Evolutionary conservation across 805 yeast species (phyloP).

Genomic region (Wickerhamomyces kurtzmanii): DNA sequence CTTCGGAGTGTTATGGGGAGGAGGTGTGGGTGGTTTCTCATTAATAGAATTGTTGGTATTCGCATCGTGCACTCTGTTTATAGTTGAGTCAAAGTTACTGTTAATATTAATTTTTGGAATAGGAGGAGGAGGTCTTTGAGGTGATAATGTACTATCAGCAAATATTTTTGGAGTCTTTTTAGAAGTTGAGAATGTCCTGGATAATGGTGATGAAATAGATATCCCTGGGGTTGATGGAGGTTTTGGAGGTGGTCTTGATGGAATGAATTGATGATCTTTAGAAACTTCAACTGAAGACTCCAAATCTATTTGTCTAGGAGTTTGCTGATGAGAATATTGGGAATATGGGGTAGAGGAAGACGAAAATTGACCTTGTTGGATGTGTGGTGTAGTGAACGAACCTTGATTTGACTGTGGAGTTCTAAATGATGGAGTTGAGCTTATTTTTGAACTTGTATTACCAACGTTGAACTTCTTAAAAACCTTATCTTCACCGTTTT

Average conservation of each 20-base stretch:
- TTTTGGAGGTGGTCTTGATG: slow-evolving; percentile 61
- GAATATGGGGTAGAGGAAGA: slow-evolving; percentile 18
- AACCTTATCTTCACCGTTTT: slow-evolving; percentile 29
- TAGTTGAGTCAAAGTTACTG: slow-evolving; percentile 1
- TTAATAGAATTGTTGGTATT: too few relatives aligned
- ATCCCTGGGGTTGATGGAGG: slow-evolving; percentile 29
- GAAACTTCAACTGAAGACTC: slow-evolving; percentile 5
- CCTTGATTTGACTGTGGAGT: slow-evolving; percentile 15
- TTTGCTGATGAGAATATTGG: slow-evolving; percentile 10
- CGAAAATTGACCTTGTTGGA: slow-evolving; percentile 9
- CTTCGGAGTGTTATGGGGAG: not conserved
- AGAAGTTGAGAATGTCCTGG: slow-evolving; percentile 11
- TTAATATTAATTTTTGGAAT: slow-evolving; percentile 11
- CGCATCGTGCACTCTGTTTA: too few relatives aligned
- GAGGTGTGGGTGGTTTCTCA: not conserved
- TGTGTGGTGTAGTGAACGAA: slow-evolving; percentile 1
- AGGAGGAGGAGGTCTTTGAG: slow-evolving; percentile 17
- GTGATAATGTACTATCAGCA: slow-evolving; percentile 7
- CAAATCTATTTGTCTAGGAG: slow-evolving; percentile 8
- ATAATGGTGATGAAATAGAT: slow-evolving; percentile 17
- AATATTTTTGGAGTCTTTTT: slow-evolving; percentile 7
- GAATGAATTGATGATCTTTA: slow-evolving; percentile 39
- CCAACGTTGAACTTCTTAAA: slow-evolving; percentile 25
- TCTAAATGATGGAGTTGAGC: slow-evolving; percentile 21
- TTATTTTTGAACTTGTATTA: slow-evolving; percentile 15